A percentile compares a stretch with the other conserved stretches of the same genome.
Conservation (phyloP, 2,329 filamentous ascomycete species). For the Colletotrichum melonis region DNA sequence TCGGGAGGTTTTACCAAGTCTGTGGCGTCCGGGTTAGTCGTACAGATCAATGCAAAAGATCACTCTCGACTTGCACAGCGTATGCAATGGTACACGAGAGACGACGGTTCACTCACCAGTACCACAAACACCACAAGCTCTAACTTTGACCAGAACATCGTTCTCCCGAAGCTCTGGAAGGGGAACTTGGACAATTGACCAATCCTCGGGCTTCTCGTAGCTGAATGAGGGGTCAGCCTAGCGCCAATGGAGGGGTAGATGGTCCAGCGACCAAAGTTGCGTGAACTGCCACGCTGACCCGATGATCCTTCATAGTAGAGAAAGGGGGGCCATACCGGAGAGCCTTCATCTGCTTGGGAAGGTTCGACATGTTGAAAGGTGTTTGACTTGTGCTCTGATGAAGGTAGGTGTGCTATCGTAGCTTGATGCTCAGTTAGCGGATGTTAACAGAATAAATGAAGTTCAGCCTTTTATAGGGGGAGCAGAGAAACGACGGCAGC, state of each 20-base stretch:
- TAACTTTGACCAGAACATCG: conserved; percentile 74
- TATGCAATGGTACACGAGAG: neutral
- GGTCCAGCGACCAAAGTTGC: conserved; percentile 16
- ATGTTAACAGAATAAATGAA: neutral
- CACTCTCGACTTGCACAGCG: neutral
- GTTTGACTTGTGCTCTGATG: neutral
- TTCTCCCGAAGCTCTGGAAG: conserved; percentile 70
- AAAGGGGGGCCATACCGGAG: conserved; percentile 59
- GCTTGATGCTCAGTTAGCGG: conserved; percentile 5
- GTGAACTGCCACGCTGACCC: neutral
- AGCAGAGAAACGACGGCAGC: neutral
- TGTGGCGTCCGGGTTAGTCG: conserved; percentile 40
- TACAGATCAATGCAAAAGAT: neutral
- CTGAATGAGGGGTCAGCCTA: conserved; percentile 44
- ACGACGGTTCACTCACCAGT: conserved; percentile 54
- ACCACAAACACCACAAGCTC: conserved; percentile 73
- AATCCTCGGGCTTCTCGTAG: conserved; percentile 72
- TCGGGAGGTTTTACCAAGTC: conserved; percentile 47
- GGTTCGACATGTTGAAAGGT: conserved; percentile 50
- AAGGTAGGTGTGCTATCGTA: neutral
- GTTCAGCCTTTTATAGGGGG: neutral
- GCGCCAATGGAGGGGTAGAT: conserved; percentile 30
- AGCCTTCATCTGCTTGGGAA: conserved; percentile 70
- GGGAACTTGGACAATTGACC: conserved; percentile 70
- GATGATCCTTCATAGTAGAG: neutral